Evolutionary conservation across 352 stramenopile genomes (phyloP), one percentile per base, ranked within the genome.

Genomic region (Elongisporangium prolatum): DNA sequence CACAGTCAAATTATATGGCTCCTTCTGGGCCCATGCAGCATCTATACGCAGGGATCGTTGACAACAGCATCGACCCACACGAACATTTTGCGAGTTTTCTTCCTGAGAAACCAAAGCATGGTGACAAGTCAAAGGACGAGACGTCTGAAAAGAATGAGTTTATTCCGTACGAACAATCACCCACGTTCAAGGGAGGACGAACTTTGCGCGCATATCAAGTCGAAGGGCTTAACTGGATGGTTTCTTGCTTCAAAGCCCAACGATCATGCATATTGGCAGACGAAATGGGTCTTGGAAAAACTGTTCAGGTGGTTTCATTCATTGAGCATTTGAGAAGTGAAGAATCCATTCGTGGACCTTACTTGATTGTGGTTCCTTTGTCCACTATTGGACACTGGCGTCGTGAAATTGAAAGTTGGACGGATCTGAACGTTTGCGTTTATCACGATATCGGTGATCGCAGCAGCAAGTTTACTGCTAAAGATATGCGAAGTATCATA

Each of bases 351-450:
- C 80, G 85, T 20, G 88, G 87, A 2, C 86, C 87, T 13, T 95
- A 83, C 57, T 57, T 96, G 56, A 90, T 96, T 53, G 87, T 96
- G 2, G 87, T 96, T 3, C 87, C 87, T 50, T 72, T 96, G 44
- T 95, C 85, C 14, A 96, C 87, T 1, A 92, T 95, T 60, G 83
- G 93, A 60, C 87, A 94, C 64, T 94, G 86, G 86, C 82, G 86
- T 2, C 84, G 86, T 55, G 86, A 96, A 63, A 90, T 95, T 58
- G 85, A 93, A 64, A 94, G 72, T 57, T 97, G 67, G 94, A 99
- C 97, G n/a, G 95, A 99, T 71, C 93, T 99, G 68, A 97, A 98
- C 50, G 96, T 97, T 22, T 99, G 97, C 63, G 93, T 99, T 0
- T 99, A 99, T 72, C 97, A 99, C 66, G 97, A 99, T 67, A 85